Percentiles rank a stretch among this genome's conserved stretches.
Conservation (phyloP, 345 rosid species). For the Hibiscus mutabilis region DNA sequence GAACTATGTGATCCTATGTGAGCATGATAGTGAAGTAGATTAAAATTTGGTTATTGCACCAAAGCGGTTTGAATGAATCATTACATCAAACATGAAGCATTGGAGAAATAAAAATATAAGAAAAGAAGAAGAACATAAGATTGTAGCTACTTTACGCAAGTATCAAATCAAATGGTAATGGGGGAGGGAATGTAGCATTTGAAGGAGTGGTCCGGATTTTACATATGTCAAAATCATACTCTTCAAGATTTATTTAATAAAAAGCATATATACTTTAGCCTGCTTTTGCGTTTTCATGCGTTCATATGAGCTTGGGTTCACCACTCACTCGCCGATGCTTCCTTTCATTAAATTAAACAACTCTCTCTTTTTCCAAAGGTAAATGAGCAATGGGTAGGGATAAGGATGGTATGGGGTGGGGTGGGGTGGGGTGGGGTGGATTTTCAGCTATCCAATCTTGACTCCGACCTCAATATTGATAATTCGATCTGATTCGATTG, state of each 20-base stretch:
- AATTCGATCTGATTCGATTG: no score
- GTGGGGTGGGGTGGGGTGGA: no score
- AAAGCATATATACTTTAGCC: conserved; percentile 52
- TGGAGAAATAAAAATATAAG: neutral
- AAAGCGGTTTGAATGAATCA: neutral
- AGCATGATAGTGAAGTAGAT: neutral
- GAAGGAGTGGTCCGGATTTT: neutral
- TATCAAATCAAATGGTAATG: conserved; percentile 14
- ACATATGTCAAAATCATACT: conserved; percentile 22
- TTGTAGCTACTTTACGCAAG: conserved; percentile 21
- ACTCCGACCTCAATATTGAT: no score
- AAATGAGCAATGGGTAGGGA: conserved; percentile 18
- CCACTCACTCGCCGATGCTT: conserved; percentile 15
- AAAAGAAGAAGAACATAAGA: neutral
- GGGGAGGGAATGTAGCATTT: neutral
- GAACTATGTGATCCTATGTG: neutral
- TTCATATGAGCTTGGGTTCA: conserved; percentile 15
- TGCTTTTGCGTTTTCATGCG: conserved; percentile 26
- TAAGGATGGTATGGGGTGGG: no score
- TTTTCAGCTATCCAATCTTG: no score
- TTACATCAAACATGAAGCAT: neutral
- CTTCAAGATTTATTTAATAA: conserved; percentile 4
- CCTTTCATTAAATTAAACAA: neutral
- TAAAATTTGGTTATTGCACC: neutral
- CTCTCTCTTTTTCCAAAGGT: conserved; percentile 24